phyloP scores from a whole-genome alignment of 441 rosid species.

The Erodium trifolium region DNA sequence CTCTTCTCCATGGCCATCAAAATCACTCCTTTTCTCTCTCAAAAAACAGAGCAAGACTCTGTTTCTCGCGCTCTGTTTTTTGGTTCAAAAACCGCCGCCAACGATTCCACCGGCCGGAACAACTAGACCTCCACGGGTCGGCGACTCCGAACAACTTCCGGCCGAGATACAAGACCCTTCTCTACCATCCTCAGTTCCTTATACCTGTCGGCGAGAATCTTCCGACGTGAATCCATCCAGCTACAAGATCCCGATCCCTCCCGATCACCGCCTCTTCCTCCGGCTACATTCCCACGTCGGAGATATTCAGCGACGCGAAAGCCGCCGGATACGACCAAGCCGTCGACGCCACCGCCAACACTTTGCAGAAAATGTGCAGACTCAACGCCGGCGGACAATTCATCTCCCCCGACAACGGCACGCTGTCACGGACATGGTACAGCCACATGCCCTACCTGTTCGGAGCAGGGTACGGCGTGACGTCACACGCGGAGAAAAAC shows the following conservation, averaged over 20 bases:
- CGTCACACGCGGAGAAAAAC: background rate
- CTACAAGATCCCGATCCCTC: background rate
- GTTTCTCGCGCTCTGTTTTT: background rate
- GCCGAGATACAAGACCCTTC: background rate
- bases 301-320: slow-evolving; percentile 51
- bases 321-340: slow-evolving; percentile 26
- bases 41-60: background rate
- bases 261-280: slow-evolving; percentile 8
- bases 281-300: slow-evolving; percentile 87
- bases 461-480: slow-evolving; percentile 50
- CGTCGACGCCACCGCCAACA: slow-evolving; percentile 32
- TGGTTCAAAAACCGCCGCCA: background rate
- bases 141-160: background rate
- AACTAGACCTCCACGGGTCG: too few species aligned
- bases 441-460: slow-evolving; percentile 78
- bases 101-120: background rate
- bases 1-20: background rate
- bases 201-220: background rate
- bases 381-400: slow-evolving; percentile 85
- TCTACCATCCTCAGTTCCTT: background rate
- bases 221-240: background rate
- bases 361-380: slow-evolving; percentile 70
- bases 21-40: background rate
- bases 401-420: slow-evolving; percentile 76
- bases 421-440: slow-evolving; percentile 63